These are phyloP conservation scores for Cordyceps cateniannulata DNA, from an alignment of 2,329 filamentous ascomycete species.

Conservation along the genomic window DNA sequence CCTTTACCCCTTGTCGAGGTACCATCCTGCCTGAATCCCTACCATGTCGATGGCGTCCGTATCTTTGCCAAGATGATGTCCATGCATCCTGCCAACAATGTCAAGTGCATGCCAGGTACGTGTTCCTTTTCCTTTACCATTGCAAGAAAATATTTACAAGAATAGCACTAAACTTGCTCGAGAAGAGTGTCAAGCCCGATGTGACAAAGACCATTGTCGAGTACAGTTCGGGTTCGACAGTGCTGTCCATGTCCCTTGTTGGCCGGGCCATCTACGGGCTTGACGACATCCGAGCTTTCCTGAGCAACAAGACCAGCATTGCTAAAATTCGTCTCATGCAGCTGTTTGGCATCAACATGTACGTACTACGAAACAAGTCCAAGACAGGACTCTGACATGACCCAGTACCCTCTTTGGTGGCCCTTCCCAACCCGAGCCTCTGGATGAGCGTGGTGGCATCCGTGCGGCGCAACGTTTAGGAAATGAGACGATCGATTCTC, in stretches of 20 bases:
- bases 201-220: constrained; percentile 48
- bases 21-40: constrained; percentile 50
- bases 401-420: constrained; percentile 49
- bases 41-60: constrained; percentile 48
- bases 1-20: constrained; percentile 57
- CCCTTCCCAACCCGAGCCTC: constrained; percentile 49
- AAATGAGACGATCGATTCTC: constrained; percentile 31
- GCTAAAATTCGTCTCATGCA: constrained; percentile 50
- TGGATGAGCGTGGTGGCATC: constrained; percentile 48
- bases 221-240: constrained; percentile 56
- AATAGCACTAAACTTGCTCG: constrained; percentile 45
- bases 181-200: constrained; percentile 29
- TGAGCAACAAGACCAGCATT: constrained; percentile 52
- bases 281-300: constrained; percentile 45
- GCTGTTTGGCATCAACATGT: constrained; percentile 53
- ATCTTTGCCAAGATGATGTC: constrained; percentile 64
- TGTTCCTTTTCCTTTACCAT: not conserved
- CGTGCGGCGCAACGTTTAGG: constrained; percentile 38
- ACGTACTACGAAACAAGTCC: not conserved
- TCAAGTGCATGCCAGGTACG: constrained; percentile 54
- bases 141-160: constrained; percentile 13
- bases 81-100: constrained; percentile 57
- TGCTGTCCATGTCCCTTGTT: constrained; percentile 52
- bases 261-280: constrained; percentile 44
- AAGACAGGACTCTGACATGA: not conserved